Evolutionary conservation across 2,329 filamentous ascomycete species (phyloP), one percentile per base, ranked within the genome.

Genomic region (Aureobasidium vineae): DNA sequence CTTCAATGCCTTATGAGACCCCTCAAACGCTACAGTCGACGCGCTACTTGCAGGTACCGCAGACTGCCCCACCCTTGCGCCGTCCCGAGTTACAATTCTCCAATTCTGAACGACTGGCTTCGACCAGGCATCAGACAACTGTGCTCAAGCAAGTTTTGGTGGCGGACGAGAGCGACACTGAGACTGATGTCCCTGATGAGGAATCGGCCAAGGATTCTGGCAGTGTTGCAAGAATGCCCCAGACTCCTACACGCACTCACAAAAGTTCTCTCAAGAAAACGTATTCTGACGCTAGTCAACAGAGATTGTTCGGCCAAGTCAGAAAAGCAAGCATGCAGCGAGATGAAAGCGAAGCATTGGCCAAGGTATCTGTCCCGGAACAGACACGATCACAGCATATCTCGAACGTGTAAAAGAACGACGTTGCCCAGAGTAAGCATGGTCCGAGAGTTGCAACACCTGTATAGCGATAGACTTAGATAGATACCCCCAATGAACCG

Each of bases 171-270:
- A 75, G 73, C 65, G 74, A 82, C 68, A 79, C 78, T 6, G 78
- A 81, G 61, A 87, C 90, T 47, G 85, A 90, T 69, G 86, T 89
- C 50, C 78, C 93, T 0, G 86, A 75, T 57, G 74, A 74, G 16
- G 75, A 78, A 49, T 84, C 89, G 53, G 84, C 88, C 68, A 85
- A 88, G 49, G 38, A 38, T 11, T n/a, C n/a, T 23, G 43, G 52
- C 33, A 40, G 43, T 41, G 8, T 23, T 21, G 3, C 16, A 2
- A 36, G 21, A 11, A 15, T 19, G 4, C 53, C 53, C 36, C 41
- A 36, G 21, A 66, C 64, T 33, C 64, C 64, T 26, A 66, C 64
- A n/a, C 64, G 54, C 33, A n/a, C 7, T 13, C 33, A 19, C 7
- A 45, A 23, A 10, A 43, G 41, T 33, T 38, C 63, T 8, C 1